Percentiles rank a stretch among this genome's conserved stretches.
phyloP scores from a whole-genome alignment of 2,329 filamentous ascomycete species.

The Fusarium pseudograminearum region DNA sequence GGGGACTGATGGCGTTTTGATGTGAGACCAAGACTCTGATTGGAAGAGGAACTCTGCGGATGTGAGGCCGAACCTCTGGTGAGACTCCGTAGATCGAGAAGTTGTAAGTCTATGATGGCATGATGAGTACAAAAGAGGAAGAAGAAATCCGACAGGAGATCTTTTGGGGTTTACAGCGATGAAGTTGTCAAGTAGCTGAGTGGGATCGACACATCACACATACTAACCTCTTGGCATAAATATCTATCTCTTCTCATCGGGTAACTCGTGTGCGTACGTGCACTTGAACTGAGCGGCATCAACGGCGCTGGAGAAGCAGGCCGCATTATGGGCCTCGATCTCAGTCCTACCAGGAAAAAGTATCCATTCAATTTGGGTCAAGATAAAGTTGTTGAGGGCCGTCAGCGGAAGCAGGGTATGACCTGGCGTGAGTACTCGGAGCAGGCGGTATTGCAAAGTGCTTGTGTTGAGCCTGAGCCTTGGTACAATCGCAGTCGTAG shows the following conservation, averaged over 20 bases:
- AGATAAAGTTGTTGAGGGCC: not conserved
- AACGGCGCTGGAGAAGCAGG: slow-evolving; percentile 10
- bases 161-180: not conserved
- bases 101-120: slow-evolving; percentile 39
- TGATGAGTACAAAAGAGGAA: slow-evolving; percentile 9
- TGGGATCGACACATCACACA: slow-evolving; percentile 4
- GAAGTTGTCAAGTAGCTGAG: not conserved
- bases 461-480: not conserved
- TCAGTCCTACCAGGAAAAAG: not conserved
- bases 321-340: not conserved
- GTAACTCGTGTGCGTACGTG: slow-evolving; percentile 1
- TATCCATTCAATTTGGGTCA: not conserved
- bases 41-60: slow-evolving; percentile 2
- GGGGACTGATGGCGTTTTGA: slow-evolving; percentile 30
- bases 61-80: slow-evolving; percentile 19
- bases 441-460: not conserved
- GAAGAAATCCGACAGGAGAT: slow-evolving; percentile 22
- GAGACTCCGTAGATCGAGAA: slow-evolving; percentile 28
- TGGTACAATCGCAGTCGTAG: not conserved
- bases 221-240: slow-evolving; percentile 15
- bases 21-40: slow-evolving; percentile 29
- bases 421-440: slow-evolving; percentile 1
- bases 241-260: not conserved
- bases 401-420: slow-evolving; percentile 18
- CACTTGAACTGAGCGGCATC: not conserved